Evolutionary conservation across 805 yeast species (phyloP), one percentile per base, ranked within the genome.

Genomic region (Candida nonsorbophila): DNA sequence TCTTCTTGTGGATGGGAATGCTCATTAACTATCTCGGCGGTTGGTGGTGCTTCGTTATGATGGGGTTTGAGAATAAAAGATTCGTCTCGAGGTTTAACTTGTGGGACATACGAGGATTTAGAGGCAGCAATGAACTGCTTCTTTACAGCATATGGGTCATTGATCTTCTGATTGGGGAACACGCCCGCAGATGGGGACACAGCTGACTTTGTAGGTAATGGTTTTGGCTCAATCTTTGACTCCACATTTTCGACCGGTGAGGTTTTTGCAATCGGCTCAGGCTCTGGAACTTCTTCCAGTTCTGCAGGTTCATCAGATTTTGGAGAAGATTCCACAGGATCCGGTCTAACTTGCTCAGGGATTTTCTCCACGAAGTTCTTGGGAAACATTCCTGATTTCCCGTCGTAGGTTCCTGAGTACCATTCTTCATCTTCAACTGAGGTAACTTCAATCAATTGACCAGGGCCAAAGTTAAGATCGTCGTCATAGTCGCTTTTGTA

Each of bases 381-480:
- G 3, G 98, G 98, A 45, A 92, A 92, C 62, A 88, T 79, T 6
- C 98, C 98, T 13, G 72, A 55, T 25, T 59, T 55, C 4, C 84
- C 84, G 18, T 61, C 59, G 44, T 72, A 82, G 4, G 67, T 59
- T 3, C 98, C 98, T 22, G 72, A 63, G 49, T 74, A 82, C 97
- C 97, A 92, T 39, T 88, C 95, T 5, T 79, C 94, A 53, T 90
- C 97, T 42, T 86, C 95, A 30, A 84, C 67, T 21, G 74, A 76
- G 4, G 79, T 76, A 16, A 90, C 96, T 3, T 77, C 73, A 40
- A 90, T 79, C 16, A 72, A 40, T 51, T 83, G 86, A 13, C 83
- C 88, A 4, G 63, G 73, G 0, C 54, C 52, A 44, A 90, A 88
- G 19, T 72, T 65, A 49, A 90, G 69, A 53, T 90, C 98, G 51